phyloP scores from a whole-genome alignment of 1,284 basidiomycete species.

The Coniferiporia weirii region DNA sequence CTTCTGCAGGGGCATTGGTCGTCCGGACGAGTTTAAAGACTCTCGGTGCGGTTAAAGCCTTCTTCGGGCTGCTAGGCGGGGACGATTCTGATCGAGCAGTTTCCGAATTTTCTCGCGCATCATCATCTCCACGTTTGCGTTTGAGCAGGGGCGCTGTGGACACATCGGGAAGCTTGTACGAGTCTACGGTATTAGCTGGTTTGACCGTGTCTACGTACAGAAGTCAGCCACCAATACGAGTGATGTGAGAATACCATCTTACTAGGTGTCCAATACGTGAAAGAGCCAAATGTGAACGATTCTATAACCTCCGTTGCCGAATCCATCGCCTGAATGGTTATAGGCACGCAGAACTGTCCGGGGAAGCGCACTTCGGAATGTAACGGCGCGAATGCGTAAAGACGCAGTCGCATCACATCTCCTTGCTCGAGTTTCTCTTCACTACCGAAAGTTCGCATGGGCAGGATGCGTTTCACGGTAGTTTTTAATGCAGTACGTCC shows the following conservation, averaged over 20 bases:
- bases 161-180: neutral
- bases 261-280: constrained; percentile 58
- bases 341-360: constrained; percentile 33
- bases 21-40: constrained; percentile 10
- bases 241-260: constrained; percentile 21
- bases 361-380: constrained; percentile 31
- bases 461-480: constrained; percentile 32
- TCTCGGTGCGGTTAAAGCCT: neutral
- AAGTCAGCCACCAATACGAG: neutral
- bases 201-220: neutral
- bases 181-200: constrained; percentile 10
- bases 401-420: constrained; percentile 40
- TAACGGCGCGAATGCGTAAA: constrained; percentile 50
- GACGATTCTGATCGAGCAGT: neutral
- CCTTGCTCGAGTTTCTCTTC: neutral
- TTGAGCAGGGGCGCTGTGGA: constrained; percentile 2
- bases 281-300: constrained; percentile 61
- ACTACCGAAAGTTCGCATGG: neutral
- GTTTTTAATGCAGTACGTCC: constrained; percentile 57
- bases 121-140: constrained; percentile 12
- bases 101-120: neutral
- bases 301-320: constrained; percentile 50
- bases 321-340: constrained; percentile 61
- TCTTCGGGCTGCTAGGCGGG: neutral
- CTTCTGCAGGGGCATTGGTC: neutral